Evolutionary conservation across 2,329 filamentous ascomycete species (phyloP).

Genomic region (Colletotrichum navitas): DNA sequence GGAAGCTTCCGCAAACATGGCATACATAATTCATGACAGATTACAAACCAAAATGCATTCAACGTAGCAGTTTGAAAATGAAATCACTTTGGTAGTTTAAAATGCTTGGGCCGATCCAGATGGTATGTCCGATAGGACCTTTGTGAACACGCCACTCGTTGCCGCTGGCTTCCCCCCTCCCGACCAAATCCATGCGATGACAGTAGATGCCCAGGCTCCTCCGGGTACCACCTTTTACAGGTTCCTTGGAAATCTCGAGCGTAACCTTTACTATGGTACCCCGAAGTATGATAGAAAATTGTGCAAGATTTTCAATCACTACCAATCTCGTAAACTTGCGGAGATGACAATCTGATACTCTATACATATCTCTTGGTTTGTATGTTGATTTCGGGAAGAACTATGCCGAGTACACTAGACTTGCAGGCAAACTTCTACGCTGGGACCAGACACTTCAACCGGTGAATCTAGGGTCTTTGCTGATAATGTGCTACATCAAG

Average conservation of each 20-base stretch:
- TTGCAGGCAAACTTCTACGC: neutral
- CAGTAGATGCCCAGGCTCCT: neutral
- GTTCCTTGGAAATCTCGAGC: neutral
- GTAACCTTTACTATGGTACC: too few relatives aligned
- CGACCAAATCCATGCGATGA: neutral
- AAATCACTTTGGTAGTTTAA: neutral
- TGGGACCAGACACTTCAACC: neutral
- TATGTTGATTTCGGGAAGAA: neutral
- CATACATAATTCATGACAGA: neutral
- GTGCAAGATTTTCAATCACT: neutral
- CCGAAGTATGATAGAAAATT: neutral
- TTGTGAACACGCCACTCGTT: neutral
- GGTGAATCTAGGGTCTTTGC: neutral
- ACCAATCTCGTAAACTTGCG: too few relatives aligned
- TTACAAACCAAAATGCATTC: neutral
- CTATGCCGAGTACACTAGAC: neutral
- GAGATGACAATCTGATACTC: neutral
- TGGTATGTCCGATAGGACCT: neutral
- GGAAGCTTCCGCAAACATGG: neutral
- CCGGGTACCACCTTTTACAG: neutral
- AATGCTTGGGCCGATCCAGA: neutral
- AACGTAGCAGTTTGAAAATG: neutral
- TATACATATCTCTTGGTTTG: too few relatives aligned
- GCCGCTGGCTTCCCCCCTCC: neutral
- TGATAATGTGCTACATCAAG: neutral